Conservation (phyloP, 805 yeast species). For the Millerozyma miso region DNA sequence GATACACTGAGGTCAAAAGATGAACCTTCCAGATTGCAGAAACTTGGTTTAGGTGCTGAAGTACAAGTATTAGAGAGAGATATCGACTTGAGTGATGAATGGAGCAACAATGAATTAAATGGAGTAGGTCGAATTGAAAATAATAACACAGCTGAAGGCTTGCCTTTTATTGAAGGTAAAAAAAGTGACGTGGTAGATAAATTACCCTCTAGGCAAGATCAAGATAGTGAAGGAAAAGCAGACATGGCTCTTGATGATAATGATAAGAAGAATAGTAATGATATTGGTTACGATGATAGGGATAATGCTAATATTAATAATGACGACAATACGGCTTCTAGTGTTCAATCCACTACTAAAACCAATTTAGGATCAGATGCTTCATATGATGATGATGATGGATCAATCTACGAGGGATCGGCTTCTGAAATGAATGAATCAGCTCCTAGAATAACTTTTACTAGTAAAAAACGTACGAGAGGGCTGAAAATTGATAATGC, state of each 20-base stretch:
- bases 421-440: not conserved
- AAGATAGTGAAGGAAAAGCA: constrained; percentile 1
- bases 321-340: not conserved
- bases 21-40: no score
- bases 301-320: not conserved
- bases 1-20: no score
- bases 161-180: not conserved
- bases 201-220: not conserved
- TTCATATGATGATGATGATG: not conserved
- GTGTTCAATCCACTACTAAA: not conserved
- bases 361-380: constrained; percentile 1
- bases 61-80: not conserved
- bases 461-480: not conserved
- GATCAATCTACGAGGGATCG: not conserved
- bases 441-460: not conserved
- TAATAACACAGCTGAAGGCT: not conserved
- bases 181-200: not conserved
- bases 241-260: not conserved
- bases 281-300: not conserved
- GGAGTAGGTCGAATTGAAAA: not conserved
- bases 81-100: constrained; percentile 2
- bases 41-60: not conserved
- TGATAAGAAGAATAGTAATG: not conserved
- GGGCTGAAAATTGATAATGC: not conserved
- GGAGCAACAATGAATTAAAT: not conserved